Evolutionary conservation across 345 rosid species (phyloP).

Genomic region (Eucalyptus cloeziana): DNA sequence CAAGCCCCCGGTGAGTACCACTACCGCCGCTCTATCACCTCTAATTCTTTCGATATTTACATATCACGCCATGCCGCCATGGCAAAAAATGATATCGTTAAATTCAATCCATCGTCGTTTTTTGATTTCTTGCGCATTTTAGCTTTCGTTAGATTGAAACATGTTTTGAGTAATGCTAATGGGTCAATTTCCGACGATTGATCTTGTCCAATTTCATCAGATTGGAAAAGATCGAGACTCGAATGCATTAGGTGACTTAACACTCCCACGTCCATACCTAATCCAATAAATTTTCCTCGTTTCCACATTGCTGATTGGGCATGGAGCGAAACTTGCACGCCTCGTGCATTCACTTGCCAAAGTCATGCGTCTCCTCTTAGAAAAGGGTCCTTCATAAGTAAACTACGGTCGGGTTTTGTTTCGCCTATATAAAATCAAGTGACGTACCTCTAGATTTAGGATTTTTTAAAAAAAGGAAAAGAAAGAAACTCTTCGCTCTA

Average conservation of each 20-base stretch:
- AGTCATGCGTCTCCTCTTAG: background rate
- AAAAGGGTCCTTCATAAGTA: background rate
- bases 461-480: background rate
- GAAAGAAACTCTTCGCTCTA: background rate
- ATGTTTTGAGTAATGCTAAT: background rate
- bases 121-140: background rate
- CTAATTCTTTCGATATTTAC: background rate
- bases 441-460: background rate
- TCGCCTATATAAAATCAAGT: background rate
- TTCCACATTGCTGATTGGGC: background rate
- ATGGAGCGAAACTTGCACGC: background rate
- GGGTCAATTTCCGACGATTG: background rate
- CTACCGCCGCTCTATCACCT: background rate
- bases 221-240: background rate
- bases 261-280: background rate
- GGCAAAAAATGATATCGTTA: background rate
- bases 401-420: background rate
- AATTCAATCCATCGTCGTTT: background rate
- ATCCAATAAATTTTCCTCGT: background rate
- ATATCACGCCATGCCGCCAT: background rate
- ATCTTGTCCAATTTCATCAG: background rate
- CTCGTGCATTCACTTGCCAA: background rate
- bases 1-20: constrained; percentile 44
- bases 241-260: background rate
- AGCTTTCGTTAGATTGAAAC: background rate